Evolutionary conservation across 768 basidiomycete genomes (phyloP), one percentile per base, ranked within the genome.

Genomic region (Erythrobasidium yunnanense): DNA sequence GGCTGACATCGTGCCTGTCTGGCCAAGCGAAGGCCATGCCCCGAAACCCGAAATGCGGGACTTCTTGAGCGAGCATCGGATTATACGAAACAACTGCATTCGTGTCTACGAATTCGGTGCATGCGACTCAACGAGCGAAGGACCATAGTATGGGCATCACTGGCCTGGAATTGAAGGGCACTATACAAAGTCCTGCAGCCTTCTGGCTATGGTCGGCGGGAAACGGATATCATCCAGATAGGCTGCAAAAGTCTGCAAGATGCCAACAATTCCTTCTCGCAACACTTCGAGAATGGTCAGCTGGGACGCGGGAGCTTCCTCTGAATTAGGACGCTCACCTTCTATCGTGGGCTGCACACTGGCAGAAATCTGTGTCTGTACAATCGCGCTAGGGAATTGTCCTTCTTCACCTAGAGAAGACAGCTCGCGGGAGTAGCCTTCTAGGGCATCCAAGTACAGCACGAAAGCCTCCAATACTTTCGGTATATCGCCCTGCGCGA

Each of bases 401-500:
- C 60, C 52, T 27, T 42, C 66, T 7, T 69, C 63, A 22, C 33
- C 67, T 11, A 30, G 70, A 2, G 78, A 75, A 58, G 75, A 76
- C 29, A 88, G 74, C 70, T 85, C 83, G 0, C 70, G 73, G 62
- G 83, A 81, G 66, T 85, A 85, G 30, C 80, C 80, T 70, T 90
- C 88, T 20, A 89, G 75, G 0, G 83, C 85, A 1, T 75, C 73
- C 20, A 88, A 79, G 77, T 85, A 86, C 0, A 81, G 81, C 13
- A 86, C 73, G 69, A 90, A 77, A 0, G 86, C 85, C 74, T 92
- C 89, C 1, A 92, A 74, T 29, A 89, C 83, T 66, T 83, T 84
- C 0, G 88, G 86, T 20, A 89, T 87, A 73, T 91, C 90, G 11
- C 86, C 80, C 74, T 91, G 90, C 13, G 90, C 87, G 33, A 85